phyloP scores from a whole-genome alignment of 73 alveolate species.

The Paramecium biaurelia region DNA sequence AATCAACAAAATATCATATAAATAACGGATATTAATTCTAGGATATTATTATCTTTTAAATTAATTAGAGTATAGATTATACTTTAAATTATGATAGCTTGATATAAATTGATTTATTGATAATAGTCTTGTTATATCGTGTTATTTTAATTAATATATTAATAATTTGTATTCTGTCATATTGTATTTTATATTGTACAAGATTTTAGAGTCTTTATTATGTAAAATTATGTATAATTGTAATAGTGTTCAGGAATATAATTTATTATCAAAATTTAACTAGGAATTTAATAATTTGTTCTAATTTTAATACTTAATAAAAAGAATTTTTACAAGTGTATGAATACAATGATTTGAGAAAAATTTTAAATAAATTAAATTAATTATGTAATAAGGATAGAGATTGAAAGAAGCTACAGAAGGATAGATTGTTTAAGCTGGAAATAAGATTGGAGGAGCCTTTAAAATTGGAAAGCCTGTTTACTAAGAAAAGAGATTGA shows the following conservation, averaged over 20 bases:
- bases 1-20: not conserved
- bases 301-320: not conserved
- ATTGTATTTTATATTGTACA: too few species aligned
- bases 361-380: not conserved
- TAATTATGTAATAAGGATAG: conserved; percentile 16
- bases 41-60: not conserved
- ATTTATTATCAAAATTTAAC: not conserved
- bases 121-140: not conserved
- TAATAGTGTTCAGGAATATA: not conserved
- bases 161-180: not conserved
- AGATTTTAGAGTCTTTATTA: not conserved
- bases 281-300: not conserved
- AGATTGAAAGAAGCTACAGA: conserved; percentile 42
- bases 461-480: conserved; percentile 5
- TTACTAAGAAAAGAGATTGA: not conserved
- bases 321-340: not conserved
- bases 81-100: not conserved
- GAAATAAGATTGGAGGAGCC: conserved; percentile 23
- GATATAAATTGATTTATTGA: too few species aligned
- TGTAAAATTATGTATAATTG: not conserved
- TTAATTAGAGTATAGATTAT: too few species aligned
- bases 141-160: not conserved
- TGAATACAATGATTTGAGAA: not conserved
- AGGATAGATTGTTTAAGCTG: not conserved
- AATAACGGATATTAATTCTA: not conserved